phyloP scores from a whole-genome alignment of 2,329 filamentous ascomycete species.

The Cytospora mali region DNA sequence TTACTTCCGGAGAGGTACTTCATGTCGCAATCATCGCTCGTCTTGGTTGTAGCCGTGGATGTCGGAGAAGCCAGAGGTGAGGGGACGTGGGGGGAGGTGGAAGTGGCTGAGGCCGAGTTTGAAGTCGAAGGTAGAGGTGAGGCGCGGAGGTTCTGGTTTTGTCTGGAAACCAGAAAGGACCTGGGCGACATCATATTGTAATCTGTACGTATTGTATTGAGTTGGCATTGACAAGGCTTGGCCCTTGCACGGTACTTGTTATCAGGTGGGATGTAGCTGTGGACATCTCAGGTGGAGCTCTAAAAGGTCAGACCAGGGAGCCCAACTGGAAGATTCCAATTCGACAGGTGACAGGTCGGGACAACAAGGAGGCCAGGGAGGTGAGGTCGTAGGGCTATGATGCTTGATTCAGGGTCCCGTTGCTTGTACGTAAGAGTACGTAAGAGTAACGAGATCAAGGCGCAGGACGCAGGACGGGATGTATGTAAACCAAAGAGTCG shows the following conservation, averaged over 20 bases:
- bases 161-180: conserved; percentile 43
- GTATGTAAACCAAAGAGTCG: conserved; percentile 15
- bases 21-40: conserved; percentile 38
- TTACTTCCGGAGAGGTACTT: conserved; percentile 18
- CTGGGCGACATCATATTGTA: conserved; percentile 44
- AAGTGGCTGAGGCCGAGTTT: conserved; percentile 22
- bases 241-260: conserved; percentile 22
- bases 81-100: conserved; percentile 26
- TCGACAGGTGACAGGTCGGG: conserved; percentile 17
- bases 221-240: conserved; percentile 27
- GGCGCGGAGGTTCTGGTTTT: conserved; percentile 33
- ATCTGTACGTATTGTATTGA: conserved; percentile 16
- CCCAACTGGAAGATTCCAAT: conserved; percentile 23
- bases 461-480: conserved; percentile 14
- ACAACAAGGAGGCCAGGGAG: conserved; percentile 5
- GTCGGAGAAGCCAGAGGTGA: conserved; percentile 20
- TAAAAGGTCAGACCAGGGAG: conserved; percentile 11
- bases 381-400: conserved; percentile 17
- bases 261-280: conserved; percentile 15
- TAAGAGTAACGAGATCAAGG: conserved; percentile 33
- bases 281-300: conserved; percentile 27
- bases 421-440: conserved; percentile 39
- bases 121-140: conserved; percentile 23
- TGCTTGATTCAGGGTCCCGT: conserved; percentile 27
- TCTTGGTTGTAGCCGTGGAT: conserved; percentile 29